Base-by-base conservation (phyloP, 202 grass and related monocot species). In the Eragrostis tef region DNA sequence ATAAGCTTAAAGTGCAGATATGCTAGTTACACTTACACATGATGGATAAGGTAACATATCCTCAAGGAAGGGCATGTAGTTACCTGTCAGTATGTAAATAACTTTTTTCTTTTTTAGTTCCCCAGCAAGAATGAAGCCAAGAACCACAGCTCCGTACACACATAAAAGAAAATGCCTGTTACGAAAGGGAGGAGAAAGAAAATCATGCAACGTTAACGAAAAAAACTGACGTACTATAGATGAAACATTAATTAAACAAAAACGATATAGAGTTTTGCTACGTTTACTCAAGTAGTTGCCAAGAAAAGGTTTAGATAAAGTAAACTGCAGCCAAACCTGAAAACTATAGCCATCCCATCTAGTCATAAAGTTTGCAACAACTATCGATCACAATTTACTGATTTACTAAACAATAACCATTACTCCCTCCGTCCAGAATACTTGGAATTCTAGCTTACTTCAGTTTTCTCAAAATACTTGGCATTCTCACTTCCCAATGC, bases 111-210 rank as follows among this genome's bases (percentile, higher is more conserved):
- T 87, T 85, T 91, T 87, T 66, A 99, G 53, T 87, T 99, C 90
- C 76, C 96, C 89, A 76, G 90, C 93, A 87, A 99, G 81, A 89
- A 99, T 93, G 11, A 92, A 86, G 34, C 85, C 88, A 56, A 96
- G 85, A 51, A 93, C 5, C 70, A 79, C 0, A 73, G 85, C 71
- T 64, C 96, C 96, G 17, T 99, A 99, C 31, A 93, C 21, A 84
- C 96, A 99, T 68, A 99, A 9, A 87, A 99, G 76, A 64, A 99
- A 91, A 85, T 99, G 96, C 93, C 96, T 99, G 81, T 85, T 36
- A 87, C 24, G 6, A 45, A 67, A 86, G 46, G 36, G 8, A 78
- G 42, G 50, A 74, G 1, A 63, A 76, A 47, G 11, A 56, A 71
- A 79, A 74, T 22, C 56, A 79, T 71, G 6, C 20, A 16, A 81